Base-by-base conservation (phyloP, 1,284 basidiomycete species). In the Ceratobasidium sp. region DNA sequence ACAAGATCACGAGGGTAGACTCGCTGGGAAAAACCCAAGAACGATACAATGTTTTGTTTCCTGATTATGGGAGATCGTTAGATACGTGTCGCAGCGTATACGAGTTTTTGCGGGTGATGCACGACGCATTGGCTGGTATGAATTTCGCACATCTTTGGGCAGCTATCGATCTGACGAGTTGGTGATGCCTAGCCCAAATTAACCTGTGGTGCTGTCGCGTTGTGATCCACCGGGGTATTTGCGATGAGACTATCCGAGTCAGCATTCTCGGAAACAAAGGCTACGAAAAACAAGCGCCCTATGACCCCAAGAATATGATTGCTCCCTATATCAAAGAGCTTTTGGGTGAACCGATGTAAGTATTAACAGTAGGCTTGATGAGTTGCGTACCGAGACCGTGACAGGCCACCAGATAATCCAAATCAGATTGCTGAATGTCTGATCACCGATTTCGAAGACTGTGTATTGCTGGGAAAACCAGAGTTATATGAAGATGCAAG, bases 111-210 rank as follows among this genome's bases (percentile, higher is more conserved):
- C 8, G 58, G 31, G 58, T 59, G 16, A 59, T 59, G 14, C 37
- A 59, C 22, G 58, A 59, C 37, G 58, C 58, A 19, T n/a, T 59
- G 58, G 22, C 58, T 39, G 58, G 58, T 39, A 41, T n/a, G 58
- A 37, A 41, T 34, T 37, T 19, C 14, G 29, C 22, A 6, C 19
- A 29, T 19, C 4, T 31, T 29, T 56, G 11, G 13, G 22, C 7
- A 24, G 4, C 16, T 22, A 59, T 16, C 37, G 58, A 37, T 6
- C 37, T n/a, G 5, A 41, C 16, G 14, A 2, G 4, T 59, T 34
- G 29, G 29, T 16, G 4, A 3, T 34, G 58, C 13, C 6, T 59
- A 59, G 58, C 58, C 31, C 58, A 59, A 27, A 59, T 59, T 2
- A 59, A 59, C 19, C 16, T 41, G 24, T 56, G 58, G 14, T 6